Conservation (phyloP, 352 stramenopile genomes). For the Globisporangium emineosum region DNA sequence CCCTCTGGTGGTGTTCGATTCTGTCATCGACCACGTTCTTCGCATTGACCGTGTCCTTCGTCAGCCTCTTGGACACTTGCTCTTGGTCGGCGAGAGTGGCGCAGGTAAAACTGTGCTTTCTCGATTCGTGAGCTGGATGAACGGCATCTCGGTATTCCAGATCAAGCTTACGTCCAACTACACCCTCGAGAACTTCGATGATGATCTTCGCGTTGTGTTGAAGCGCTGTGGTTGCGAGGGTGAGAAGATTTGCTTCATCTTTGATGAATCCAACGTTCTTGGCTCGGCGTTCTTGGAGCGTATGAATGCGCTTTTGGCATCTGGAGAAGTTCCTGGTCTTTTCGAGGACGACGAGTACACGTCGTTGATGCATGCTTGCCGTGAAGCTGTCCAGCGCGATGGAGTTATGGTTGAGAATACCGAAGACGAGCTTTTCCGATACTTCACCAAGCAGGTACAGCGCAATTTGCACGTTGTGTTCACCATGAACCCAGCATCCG, state of each 20-base stretch:
- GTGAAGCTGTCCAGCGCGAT: conserved; percentile 92
- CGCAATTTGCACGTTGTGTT: conserved; percentile 99
- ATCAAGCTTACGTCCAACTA: conserved; percentile 99
- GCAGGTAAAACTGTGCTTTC: conserved; percentile 99
- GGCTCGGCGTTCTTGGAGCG: conserved; percentile 98
- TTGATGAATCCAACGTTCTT: conserved; percentile 99
- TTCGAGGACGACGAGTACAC: conserved; percentile 99
- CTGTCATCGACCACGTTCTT: conserved; percentile 98
- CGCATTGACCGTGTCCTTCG: conserved; percentile 97
- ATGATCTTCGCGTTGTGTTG: conserved; percentile 97
- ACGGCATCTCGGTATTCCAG: conserved; percentile 99
- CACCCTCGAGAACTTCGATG: conserved; percentile 99
- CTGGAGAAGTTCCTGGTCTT: conserved; percentile 98
- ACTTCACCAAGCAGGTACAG: conserved; percentile 98
- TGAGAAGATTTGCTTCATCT: conserved; percentile 99
- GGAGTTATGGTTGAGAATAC: conserved; percentile 90
- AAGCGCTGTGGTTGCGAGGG: conserved; percentile 96
- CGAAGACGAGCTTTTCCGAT: conserved; percentile 93
- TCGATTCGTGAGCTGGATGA: conserved; percentile 99
- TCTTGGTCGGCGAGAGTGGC: conserved; percentile 98
- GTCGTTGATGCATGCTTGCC: conserved; percentile 94
- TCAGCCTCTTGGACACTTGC: conserved; percentile 97
- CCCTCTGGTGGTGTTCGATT: conserved; percentile 99
- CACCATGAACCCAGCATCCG: conserved; percentile 99
- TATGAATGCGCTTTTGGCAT: conserved; percentile 99